Conservation (phyloP, 768 basidiomycete species). For the Suillus tomentosus region DNA sequence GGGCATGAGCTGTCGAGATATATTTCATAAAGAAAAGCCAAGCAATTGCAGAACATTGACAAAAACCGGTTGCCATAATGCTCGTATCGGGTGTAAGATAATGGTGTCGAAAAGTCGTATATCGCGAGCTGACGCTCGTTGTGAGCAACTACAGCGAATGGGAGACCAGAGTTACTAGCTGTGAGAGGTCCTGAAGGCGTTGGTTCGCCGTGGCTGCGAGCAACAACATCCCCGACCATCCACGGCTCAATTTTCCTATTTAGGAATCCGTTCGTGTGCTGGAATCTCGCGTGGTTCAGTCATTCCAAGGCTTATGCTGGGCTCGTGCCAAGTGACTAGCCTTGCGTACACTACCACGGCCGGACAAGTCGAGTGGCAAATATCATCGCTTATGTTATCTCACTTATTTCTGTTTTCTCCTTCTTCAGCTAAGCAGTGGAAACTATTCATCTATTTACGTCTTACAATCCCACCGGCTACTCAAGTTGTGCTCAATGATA, state of each 20-base stretch:
- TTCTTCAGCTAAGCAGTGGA: background rate
- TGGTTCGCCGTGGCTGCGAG: conserved; percentile 15
- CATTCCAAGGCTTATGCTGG: background rate
- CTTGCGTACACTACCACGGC: no score
- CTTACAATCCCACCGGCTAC: background rate
- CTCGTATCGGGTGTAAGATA: conserved; percentile 26
- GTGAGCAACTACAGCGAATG: conserved; percentile 23
- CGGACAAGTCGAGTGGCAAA: no score
- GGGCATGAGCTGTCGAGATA: conserved; percentile 37
- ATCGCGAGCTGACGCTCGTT: conserved; percentile 29
- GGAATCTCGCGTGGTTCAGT: conserved; percentile 10
- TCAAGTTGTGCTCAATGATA: no score
- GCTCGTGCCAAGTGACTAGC: no score
- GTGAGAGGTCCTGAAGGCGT: conserved; percentile 13
- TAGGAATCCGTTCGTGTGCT: conserved; percentile 6
- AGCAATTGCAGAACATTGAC: conserved; percentile 15
- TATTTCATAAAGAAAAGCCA: conserved; percentile 18
- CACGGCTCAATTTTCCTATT: conserved; percentile 12
- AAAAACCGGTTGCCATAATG: conserved; percentile 16
- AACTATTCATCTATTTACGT: background rate
- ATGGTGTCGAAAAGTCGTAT: conserved; percentile 22
- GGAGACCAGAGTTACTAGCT: conserved; percentile 13
- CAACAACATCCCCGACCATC: conserved; percentile 12
- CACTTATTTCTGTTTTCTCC: background rate
- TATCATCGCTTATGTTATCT: background rate